Evolutionary conservation across 129 eudicot genomes (phyloP), one percentile per base, ranked within the genome.

Genomic region (Sambucus nigra): DNA sequence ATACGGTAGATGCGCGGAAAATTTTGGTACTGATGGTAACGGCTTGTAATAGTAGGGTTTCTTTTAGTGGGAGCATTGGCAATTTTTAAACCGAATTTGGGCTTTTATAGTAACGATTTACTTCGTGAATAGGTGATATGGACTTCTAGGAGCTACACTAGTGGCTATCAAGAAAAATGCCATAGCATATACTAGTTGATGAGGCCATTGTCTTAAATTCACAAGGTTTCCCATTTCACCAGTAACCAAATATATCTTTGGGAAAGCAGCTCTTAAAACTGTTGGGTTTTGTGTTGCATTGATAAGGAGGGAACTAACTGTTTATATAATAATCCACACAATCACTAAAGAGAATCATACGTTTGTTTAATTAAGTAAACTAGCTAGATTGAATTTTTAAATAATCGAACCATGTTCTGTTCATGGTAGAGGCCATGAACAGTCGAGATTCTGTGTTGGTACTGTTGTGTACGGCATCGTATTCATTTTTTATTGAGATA

Each of bases 141-240:
- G 59, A 8, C 31, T 31, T 6, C 17, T 24, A 18, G 59, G 44
- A 23, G 16, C 59, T 15, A 54, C 59, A 3, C 25, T 17, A n/a
- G 22, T 54, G 44, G 59, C 59, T 1, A 54, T 31, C 35, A 54
- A 18, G 42, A 42, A 54, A 27, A 54, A 54, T 54, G 59, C 59
- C 25, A 54, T 1, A 15, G 59, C 59, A 54, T 15, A 27, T 27
- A 54, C 18, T 28, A 54, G 25, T 31, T 3, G 39, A 16, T 3
- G 39, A 38, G 59, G 59, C 59, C 35, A 28, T 33, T 27, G 59
- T 44, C 59, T 25, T 17, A 29, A 18, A 14, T 54, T 54, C 25
- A 42, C 44, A 3, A 28, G 25, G 42, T 6, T 21, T 21, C 39
- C 25, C 59, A 54, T 54, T 19, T n/a, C 7, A n/a, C n/a, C n/a